Base-by-base conservation (phyloP, 2,329 filamentous ascomycete species). In the Cladosporium sp. region DNA sequence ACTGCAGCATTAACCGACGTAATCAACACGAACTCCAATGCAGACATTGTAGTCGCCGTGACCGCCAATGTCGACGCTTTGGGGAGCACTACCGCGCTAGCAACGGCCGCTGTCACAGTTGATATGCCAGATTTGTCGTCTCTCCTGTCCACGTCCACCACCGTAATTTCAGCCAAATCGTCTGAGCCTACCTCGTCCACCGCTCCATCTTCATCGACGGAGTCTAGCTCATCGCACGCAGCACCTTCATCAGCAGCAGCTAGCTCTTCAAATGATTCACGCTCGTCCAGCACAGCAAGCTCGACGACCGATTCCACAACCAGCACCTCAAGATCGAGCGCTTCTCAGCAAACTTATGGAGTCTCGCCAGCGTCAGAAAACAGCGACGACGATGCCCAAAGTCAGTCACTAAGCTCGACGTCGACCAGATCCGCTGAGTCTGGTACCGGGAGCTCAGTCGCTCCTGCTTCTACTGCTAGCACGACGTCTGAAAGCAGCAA, bases 1-100 rank as follows among this genome's bases (percentile, higher is more conserved):
- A 66, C 63, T 9, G 59, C 60, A 22, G 57, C 58, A 47, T 22
- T 51, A 36, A 36, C 59, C 22, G 54, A 57, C n/a, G 25, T 52
- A 14, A 20, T 50, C 30, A 59, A 43, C 17, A 47, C 58, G 36
- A 60, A 60, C 17, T 40, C 59, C 7, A 45, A 50, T 14, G 47
- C 55, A 28, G 55, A 58, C 1, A 43, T 59, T 5, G 47, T 52
- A n/a, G 59, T 62, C n/a, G 42, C 59, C 4, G 55, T 63, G 3
- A 45, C 54, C 12, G 61, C 54, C 17, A 25, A 47, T 11, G 61
- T 62, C 28, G 60, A 54, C 17, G 43, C 42, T n/a, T 34, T 56
- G 47, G 58, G 59, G n/a, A 63, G 61, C 58, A 64, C 55, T 15
- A 52, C 55, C 25, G 55, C 49, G 3, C 34, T 52, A 19, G 34